Base-by-base conservation (phyloP, 2,329 filamentous ascomycete species). In the Myriosclerotinia scirpicola region DNA sequence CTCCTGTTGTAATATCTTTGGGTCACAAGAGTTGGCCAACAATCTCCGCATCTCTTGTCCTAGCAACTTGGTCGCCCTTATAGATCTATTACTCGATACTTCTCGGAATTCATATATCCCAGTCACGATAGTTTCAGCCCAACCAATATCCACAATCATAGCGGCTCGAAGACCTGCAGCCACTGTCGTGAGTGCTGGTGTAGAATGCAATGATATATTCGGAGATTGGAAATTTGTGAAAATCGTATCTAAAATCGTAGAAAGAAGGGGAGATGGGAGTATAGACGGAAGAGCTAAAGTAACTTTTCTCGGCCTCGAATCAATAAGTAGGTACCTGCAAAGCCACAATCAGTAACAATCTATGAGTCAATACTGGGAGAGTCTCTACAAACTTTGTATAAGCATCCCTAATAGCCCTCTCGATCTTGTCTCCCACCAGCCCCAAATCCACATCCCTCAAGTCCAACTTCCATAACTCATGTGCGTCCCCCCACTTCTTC, bases 31-130 rank as follows among this genome's bases (percentile, higher is more conserved):
- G 30, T 81, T 77, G 26, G 84, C 83, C 4, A 94, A 77, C 22
- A 90, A 76, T 66, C 83, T 84, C 72, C 88, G 90, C 72, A 92
- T 88, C 66, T 88, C 85, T 71, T 89, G 83, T 54, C 90, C 84
- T 26, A 98, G 80, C 67, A 85, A 77, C 74, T 88, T 93, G 67
- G 90, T 92, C 44, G 87, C 93, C 70, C 95, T 84, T 17, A 91
- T 82, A 50, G 86, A 94, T 64, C 91, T 84, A 66, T 83, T 85
- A 64, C 86, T 87, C 20, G 84, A 82, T 1, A 97, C 86, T 76
- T 96, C 93, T 64, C 91, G 88, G 76, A 93, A 97, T 78, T 99
- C 95, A 75, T 93, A 98, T 8, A 98, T 84, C 7, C 89, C 90
- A 0, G 92, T 96, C 30, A 96, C 86, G 0, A 89, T 85, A 0